Conservation (phyloP, 768 basidiomycete species). For the Hirschioporus abietinus region DNA sequence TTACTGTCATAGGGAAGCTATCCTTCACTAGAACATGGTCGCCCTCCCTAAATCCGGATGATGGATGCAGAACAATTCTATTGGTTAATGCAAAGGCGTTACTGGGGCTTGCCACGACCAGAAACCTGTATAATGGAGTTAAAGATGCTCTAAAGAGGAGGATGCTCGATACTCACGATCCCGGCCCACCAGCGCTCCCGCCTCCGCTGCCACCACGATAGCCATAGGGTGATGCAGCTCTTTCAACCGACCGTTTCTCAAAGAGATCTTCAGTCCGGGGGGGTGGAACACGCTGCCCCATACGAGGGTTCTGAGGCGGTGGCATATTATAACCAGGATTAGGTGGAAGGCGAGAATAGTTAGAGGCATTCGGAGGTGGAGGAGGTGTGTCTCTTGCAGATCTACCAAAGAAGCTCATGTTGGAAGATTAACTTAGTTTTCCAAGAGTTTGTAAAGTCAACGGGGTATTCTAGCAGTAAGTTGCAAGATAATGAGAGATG, state of each 20-base stretch:
- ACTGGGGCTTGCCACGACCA: conserved; percentile 56
- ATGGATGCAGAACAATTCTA: conserved; percentile 70
- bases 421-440: conserved; percentile 1
- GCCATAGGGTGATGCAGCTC: conserved; percentile 30
- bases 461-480: not conserved
- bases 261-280: conserved; percentile 33
- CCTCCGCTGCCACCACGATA: conserved; percentile 22
- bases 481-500: not conserved
- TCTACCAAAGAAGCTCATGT: conserved; percentile 44
- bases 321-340: conserved; percentile 19
- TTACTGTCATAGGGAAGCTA: conserved; percentile 63
- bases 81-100: conserved; percentile 73
- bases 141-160: conserved; percentile 10
- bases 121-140: conserved; percentile 33
- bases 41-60: conserved; percentile 62
- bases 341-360: conserved; percentile 39
- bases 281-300: conserved; percentile 19
- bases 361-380: conserved; percentile 26
- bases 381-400: conserved; percentile 31
- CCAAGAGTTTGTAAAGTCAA: not conserved
- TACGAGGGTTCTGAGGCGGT: not conserved
- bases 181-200: conserved; percentile 14
- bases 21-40: conserved; percentile 76
- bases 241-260: conserved; percentile 43
- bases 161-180: conserved; percentile 1